A percentile compares a stretch with the other conserved stretches of the same genome.
Evolutionary conservation across 352 stramenopile species (phyloP).

Genomic region (Aphanomyces euteiches): DNA sequence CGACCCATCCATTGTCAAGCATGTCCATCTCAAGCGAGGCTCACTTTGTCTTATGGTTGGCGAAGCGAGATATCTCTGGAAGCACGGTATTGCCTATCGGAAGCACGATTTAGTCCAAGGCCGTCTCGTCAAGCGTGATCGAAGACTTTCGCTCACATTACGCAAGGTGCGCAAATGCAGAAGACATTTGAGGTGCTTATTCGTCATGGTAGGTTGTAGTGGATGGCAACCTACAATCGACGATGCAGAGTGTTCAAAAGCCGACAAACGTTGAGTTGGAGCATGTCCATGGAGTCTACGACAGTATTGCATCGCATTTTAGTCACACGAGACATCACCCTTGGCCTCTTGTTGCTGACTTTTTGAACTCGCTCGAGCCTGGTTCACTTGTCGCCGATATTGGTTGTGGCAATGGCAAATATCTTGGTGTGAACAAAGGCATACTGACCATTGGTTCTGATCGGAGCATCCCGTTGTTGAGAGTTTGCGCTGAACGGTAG

Average conservation of each 20-base stretch:
- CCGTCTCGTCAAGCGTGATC: constrained; percentile 16
- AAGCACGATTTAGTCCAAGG: constrained; percentile 38
- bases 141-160: constrained; percentile 40
- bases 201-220: neutral
- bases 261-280: constrained; percentile 63
- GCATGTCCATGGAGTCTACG: constrained; percentile 83
- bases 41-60: constrained; percentile 37
- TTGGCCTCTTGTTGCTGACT: constrained; percentile 72
- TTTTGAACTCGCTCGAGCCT: constrained; percentile 43
- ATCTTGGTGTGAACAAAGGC: constrained; percentile 55
- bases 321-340: constrained; percentile 78
- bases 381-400: constrained; percentile 69
- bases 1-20: constrained; percentile 27
- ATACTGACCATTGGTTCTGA: constrained; percentile 69
- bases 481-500: constrained; percentile 16
- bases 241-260: constrained; percentile 16
- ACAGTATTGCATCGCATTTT: constrained; percentile 79
- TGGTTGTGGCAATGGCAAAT: constrained; percentile 83
- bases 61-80: constrained; percentile 38
- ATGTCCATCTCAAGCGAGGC: constrained; percentile 28
- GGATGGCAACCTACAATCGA: neutral
- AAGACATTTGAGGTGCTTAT: neutral
- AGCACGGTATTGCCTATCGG: constrained; percentile 38
- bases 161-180: constrained; percentile 28
- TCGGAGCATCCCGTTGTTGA: constrained; percentile 72